A percentile compares a stretch with the other conserved stretches of the same genome.
Conservation (phyloP, 768 basidiomycete genomes). For the Crassisporium funariophilum region DNA sequence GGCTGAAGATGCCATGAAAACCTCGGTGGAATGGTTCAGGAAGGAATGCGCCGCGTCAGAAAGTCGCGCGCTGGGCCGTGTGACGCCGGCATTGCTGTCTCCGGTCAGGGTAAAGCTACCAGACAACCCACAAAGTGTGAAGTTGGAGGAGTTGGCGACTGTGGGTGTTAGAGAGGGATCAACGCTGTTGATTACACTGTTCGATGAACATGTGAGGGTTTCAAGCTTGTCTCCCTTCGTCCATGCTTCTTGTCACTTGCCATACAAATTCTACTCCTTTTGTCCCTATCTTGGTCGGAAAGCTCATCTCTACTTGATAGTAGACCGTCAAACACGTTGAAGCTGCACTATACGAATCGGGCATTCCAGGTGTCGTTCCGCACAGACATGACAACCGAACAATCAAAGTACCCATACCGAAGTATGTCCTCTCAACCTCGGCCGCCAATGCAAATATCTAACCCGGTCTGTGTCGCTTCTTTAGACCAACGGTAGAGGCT, state of each 20-base stretch:
- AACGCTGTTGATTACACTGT: constrained; percentile 70
- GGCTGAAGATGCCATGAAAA: constrained; percentile 63
- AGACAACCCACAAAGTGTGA: constrained; percentile 37
- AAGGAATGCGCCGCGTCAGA: constrained; percentile 77
- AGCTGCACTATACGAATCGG: constrained; percentile 73
- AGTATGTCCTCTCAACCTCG: constrained; percentile 41
- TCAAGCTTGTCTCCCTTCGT: constrained; percentile 1
- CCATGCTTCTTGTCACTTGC: neutral
- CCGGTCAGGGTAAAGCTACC: constrained; percentile 64
- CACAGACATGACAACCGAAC: constrained; percentile 72
- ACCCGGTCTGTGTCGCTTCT: neutral
- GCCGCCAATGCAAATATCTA: neutral
- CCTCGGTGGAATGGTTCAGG: constrained; percentile 70
- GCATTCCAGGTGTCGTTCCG: constrained; percentile 70
- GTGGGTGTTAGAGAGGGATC: constrained; percentile 82
- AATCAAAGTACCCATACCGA: constrained; percentile 79
- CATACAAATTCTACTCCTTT: neutral
- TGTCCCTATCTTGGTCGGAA: constrained; percentile 2
- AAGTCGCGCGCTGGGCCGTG: constrained; percentile 72
- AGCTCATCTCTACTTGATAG: constrained; percentile 30
- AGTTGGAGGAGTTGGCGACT: constrained; percentile 74
- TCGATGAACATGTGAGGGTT: constrained; percentile 73
- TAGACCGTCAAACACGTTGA: constrained; percentile 81
- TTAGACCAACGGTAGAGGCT: constrained; percentile 77
- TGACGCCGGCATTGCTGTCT: constrained; percentile 71